phyloP scores from a whole-genome alignment of 768 basidiomycete genomes.

The Cyathus striatus region DNA sequence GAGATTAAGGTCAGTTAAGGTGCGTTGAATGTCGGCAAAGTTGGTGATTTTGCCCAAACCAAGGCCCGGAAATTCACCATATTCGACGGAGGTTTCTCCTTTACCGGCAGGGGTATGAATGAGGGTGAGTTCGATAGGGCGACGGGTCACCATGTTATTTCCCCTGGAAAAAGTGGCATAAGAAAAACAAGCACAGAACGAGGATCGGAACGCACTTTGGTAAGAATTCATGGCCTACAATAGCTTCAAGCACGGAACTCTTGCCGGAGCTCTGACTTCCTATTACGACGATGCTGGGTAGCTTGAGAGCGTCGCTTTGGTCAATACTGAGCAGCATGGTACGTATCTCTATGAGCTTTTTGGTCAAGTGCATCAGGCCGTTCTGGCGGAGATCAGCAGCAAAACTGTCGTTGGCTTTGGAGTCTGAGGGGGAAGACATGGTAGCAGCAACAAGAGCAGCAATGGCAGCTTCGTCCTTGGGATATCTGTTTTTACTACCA shows the following conservation, averaged over 20 bases:
- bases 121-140: slow-evolving; percentile 96
- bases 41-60: slow-evolving; percentile 87
- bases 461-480: slow-evolving; percentile 57
- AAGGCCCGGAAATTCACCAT: slow-evolving; percentile 91
- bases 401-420: slow-evolving; percentile 33
- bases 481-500: slow-evolving; percentile 40
- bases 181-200: slow-evolving; percentile 3
- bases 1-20: slow-evolving; percentile 90
- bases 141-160: slow-evolving; percentile 98
- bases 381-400: slow-evolving; percentile 54
- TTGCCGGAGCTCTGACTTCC: slow-evolving; percentile 99
- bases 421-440: slow-evolving; percentile 70
- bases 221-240: slow-evolving; percentile 96
- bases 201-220: slow-evolving; percentile 71
- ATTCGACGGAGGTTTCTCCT: slow-evolving; percentile 61
- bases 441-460: slow-evolving; percentile 77
- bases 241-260: slow-evolving; percentile 94
- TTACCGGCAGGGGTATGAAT: slow-evolving; percentile 77
- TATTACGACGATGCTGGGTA: slow-evolving; percentile 97
- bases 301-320: slow-evolving; percentile 88
- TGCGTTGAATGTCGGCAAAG: slow-evolving; percentile 89
- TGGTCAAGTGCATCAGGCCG: slow-evolving; percentile 89
- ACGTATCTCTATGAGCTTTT: slow-evolving; percentile 93
- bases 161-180: slow-evolving; percentile 51
- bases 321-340: slow-evolving; percentile 94